Conservation (phyloP, 805 yeast genomes). For the Pachysolen tannophilus region DNA sequence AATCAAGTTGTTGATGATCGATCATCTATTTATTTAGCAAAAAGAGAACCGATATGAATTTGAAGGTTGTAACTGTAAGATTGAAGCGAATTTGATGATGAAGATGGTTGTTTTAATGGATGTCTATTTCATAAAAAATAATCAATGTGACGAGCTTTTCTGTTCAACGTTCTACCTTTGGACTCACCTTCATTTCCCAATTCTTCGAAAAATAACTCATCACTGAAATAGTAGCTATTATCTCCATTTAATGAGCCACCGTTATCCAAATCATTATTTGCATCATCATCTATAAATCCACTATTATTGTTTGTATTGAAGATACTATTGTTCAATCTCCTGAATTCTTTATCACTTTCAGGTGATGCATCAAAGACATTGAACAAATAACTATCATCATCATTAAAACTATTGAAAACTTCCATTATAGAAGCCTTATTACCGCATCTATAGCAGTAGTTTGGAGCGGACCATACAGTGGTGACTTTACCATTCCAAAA, state of each 20-base stretch:
- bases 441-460: slow-evolving; percentile 95
- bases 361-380: slow-evolving; percentile 98
- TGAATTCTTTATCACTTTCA: slow-evolving; percentile 63
- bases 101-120: background rate
- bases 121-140: slow-evolving; percentile 29
- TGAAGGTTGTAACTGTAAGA: too few species aligned
- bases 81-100: background rate
- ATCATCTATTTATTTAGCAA: too few species aligned
- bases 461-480: slow-evolving; percentile 99
- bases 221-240: slow-evolving; percentile 5
- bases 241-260: slow-evolving; percentile 4
- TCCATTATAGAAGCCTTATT: slow-evolving; percentile 97
- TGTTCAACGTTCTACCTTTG: slow-evolving; percentile 4
- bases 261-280: too few species aligned
- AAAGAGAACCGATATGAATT: too few species aligned
- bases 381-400: slow-evolving; percentile 57
- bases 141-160: slow-evolving; percentile 31
- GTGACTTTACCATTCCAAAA: slow-evolving; percentile 86
- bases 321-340: slow-evolving; percentile 27
- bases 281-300: slow-evolving; percentile 5
- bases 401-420: slow-evolving; percentile 47
- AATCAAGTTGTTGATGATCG: too few species aligned
- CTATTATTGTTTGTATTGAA: slow-evolving; percentile 29
- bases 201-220: slow-evolving; percentile 11
- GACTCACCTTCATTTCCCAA: slow-evolving; percentile 1